phyloP scores from a whole-genome alignment of 495 filamentous ascomycete species.

The Jackrogersella minutella region DNA sequence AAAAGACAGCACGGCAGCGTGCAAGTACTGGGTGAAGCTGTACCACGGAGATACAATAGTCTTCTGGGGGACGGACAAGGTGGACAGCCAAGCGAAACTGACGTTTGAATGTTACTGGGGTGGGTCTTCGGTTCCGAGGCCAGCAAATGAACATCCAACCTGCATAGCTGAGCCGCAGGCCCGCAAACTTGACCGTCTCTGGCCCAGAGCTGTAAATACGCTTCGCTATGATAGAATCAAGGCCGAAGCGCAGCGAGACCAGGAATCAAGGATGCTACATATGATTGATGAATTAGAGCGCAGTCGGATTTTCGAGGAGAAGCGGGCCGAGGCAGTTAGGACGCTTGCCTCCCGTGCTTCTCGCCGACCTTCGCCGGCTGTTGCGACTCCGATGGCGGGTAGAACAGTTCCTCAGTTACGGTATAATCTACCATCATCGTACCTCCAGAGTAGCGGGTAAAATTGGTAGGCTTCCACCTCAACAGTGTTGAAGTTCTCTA shows the following conservation, averaged over 20 bases:
- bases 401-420: conserved; percentile 12
- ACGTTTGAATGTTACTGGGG: conserved; percentile 58
- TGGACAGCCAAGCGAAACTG: conserved; percentile 42
- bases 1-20: conserved; percentile 53
- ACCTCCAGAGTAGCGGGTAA: conserved; percentile 18
- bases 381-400: conserved; percentile 2
- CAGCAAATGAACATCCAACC: conserved; percentile 20
- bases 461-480: not conserved
- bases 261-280: conserved; percentile 43
- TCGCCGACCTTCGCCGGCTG: conserved; percentile 37
- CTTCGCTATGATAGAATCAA: conserved; percentile 36
- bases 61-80: conserved; percentile 59
- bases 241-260: conserved; percentile 49
- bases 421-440: conserved; percentile 13
- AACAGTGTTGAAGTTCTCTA: not conserved
- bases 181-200: conserved; percentile 42
- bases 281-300: conserved; percentile 52
- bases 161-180: conserved; percentile 34
- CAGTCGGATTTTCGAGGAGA: conserved; percentile 51
- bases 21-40: conserved; percentile 69
- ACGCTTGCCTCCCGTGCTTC: conserved; percentile 33
- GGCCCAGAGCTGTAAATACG: conserved; percentile 38
- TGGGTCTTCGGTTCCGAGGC: conserved; percentile 48
- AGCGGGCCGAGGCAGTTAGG: conserved; percentile 48
- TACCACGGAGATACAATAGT: conserved; percentile 76